Conservation (phyloP, 2,329 filamentous ascomycete species). For the Esteya vermicola region DNA sequence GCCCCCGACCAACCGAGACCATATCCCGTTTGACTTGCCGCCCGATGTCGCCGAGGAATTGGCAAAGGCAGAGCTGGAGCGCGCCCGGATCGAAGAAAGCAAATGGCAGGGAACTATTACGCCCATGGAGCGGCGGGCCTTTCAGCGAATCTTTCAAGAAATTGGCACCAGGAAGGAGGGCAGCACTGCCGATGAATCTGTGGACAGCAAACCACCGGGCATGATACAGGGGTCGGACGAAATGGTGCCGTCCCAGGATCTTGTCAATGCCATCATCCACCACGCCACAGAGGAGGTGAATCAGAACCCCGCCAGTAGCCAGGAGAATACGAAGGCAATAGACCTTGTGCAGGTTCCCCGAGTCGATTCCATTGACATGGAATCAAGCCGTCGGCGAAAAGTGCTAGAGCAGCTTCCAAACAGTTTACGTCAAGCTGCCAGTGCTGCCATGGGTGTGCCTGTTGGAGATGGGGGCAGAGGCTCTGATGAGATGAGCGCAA, state of each 20-base stretch:
- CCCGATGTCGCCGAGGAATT: conserved; percentile 19
- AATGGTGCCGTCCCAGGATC: background rate
- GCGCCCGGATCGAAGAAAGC: background rate
- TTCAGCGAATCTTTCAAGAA: conserved; percentile 42
- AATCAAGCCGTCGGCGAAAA: conserved; percentile 19
- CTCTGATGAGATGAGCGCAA: too few relatives aligned
- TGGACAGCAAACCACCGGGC: too few relatives aligned
- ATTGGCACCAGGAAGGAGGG: conserved; percentile 19
- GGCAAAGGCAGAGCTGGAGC: conserved; percentile 8
- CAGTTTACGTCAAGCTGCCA: conserved; percentile 23
- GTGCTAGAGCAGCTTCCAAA: conserved; percentile 25
- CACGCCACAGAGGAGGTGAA: conserved; percentile 6
- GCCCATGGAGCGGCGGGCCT: conserved; percentile 31
- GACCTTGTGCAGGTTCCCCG: background rate
- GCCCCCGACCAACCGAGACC: conserved; percentile 13
- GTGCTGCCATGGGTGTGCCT: conserved; percentile 22
- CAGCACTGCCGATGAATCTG: background rate
- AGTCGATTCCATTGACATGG: too few relatives aligned
- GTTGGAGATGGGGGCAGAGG: too few relatives aligned
- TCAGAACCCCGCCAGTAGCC: background rate
- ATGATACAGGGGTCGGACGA: too few relatives aligned
- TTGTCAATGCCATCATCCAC: conserved; percentile 1
- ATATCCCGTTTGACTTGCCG: conserved; percentile 38
- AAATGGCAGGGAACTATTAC: conserved; percentile 37
- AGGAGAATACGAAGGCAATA: background rate